A percentile compares a stretch with the other conserved stretches of the same genome.
Conservation (phyloP, 2,329 filamentous ascomycete species). For the Ascosphaera apis region DNA sequence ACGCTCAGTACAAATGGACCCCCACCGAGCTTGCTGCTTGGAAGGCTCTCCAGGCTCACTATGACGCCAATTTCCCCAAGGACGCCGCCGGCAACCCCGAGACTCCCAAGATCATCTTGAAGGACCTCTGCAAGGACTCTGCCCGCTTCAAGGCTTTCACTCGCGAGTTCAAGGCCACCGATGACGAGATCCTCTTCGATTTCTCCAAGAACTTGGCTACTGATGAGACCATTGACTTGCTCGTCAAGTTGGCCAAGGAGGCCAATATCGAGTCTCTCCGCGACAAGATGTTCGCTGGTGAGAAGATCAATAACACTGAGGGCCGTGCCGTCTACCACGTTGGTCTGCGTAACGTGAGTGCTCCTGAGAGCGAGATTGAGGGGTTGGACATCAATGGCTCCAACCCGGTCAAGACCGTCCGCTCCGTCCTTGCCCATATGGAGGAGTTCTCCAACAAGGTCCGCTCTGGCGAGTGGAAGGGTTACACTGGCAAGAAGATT, state of each 20-base stretch:
- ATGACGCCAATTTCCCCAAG: conserved; percentile 15
- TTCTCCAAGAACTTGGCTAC: conserved; percentile 98
- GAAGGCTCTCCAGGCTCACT: conserved; percentile 77
- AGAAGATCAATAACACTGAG: conserved; percentile 99
- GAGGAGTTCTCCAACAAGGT: conserved; percentile 95
- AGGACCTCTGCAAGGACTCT: conserved; percentile 80
- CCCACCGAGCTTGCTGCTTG: conserved; percentile 65
- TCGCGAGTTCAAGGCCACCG: conserved; percentile 56
- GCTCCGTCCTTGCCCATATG: conserved; percentile 84
- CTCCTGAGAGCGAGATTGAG: conserved; percentile 29
- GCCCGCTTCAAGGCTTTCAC: conserved; percentile 78
- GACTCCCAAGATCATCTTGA: conserved; percentile 75
- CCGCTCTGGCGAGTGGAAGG: conserved; percentile 87
- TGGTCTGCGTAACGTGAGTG: conserved; percentile 73
- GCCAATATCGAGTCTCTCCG: conserved; percentile 79
- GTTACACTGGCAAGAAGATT: conserved; percentile 90
- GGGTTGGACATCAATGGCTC: conserved; percentile 59
- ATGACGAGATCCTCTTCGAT: conserved; percentile 88
- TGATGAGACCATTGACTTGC: conserved; percentile 68
- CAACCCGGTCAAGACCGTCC: conserved; percentile 85
- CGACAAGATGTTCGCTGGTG: conserved; percentile 90
- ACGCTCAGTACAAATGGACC: not conserved
- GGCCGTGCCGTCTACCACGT: conserved; percentile 87
- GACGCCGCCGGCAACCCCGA: conserved; percentile 30
- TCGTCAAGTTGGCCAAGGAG: conserved; percentile 79